Base-by-base conservation (phyloP, 441 rosid species). In the Melastoma candidum region DNA sequence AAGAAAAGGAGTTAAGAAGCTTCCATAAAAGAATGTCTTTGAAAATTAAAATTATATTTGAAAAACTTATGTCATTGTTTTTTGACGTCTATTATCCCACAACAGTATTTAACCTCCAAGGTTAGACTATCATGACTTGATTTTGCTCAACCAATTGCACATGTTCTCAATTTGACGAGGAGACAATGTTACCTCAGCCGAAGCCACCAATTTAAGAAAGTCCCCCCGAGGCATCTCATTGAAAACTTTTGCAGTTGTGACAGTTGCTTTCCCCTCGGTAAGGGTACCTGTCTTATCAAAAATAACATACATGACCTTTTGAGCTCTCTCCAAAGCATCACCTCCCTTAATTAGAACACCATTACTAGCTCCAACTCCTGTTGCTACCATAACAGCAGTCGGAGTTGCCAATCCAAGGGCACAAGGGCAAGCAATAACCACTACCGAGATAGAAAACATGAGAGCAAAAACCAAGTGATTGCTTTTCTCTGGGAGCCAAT, bases 331-430 rank as follows among this genome's bases (percentile, higher is more conserved):
- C 84, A 93, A 63, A 46, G 97, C 99, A 75, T 93, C 95, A 36
- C 97, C 99, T 49, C 99, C 99, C 75, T 93, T 93, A 61, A 93
- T 93, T 68, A 93, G 77, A 60, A 93, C 97, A 50, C 99, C 99
- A 60, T 89, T 84, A 59, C 74, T 86, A 55, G 99, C 99, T 51
- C 99, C 97, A 71, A 93, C 97, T 47, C 99, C 96, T 9, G 99
- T 93, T 64, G 97, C 99, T 63, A 93, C 99, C 99, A 93, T 93
- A 47, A 93, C 96, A 48, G 99, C 99, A 46, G 99, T 93, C 26
- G 99, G 99, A 9, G 99, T 93, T 54, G 97, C 99, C 83, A 93
- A 76, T 47, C 97, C 97, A 61, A 93, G 99, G 55, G 99, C 96
- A 76, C 97, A 89, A 27, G 99, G 99, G 56, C 99, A 93, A 63